Evolutionary conservation across 2,329 filamentous ascomycete genomes (phyloP).

Genomic region (Arachnomyces sp.): DNA sequence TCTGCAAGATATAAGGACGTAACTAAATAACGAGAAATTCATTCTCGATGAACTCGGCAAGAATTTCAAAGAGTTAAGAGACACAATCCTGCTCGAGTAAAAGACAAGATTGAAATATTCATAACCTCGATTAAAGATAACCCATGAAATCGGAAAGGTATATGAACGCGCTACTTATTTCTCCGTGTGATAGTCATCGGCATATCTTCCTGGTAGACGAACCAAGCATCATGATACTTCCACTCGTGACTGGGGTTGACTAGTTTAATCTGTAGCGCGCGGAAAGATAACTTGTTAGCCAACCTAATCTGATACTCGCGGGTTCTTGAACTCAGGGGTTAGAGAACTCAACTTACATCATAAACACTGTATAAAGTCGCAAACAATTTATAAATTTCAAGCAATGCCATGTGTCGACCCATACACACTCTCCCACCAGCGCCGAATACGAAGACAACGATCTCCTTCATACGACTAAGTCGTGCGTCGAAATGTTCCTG

Average conservation of each 20-base stretch:
- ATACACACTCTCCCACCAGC: constrained; percentile 50
- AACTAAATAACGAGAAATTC: too few species aligned
- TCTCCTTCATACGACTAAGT: constrained; percentile 30
- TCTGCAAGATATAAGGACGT: too few species aligned
- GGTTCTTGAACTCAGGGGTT: too few species aligned
- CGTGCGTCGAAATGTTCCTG: constrained; percentile 27
- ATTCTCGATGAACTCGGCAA: too few species aligned
- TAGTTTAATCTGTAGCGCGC: background rate
- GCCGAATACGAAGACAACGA: constrained; percentile 40
- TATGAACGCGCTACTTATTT: background rate
- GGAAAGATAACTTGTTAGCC: too few species aligned
- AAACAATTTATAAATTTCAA: constrained; percentile 55
- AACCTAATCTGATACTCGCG: too few species aligned
- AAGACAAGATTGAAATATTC: too few species aligned
- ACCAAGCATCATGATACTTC: background rate
- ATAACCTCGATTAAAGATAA: too few species aligned
- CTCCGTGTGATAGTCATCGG: background rate
- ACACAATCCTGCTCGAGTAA: too few species aligned
- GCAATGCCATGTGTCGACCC: constrained; percentile 47
- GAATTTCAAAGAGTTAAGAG: too few species aligned
- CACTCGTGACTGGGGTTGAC: background rate
- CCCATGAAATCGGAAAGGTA: too few species aligned
- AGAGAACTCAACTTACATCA: too few species aligned
- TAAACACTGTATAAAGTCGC: constrained; percentile 40
- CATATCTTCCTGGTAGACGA: background rate